Evolutionary conservation across 1,284 basidiomycete genomes (phyloP), one percentile per base, ranked within the genome.

Genomic region (Malassezia obtusa): DNA sequence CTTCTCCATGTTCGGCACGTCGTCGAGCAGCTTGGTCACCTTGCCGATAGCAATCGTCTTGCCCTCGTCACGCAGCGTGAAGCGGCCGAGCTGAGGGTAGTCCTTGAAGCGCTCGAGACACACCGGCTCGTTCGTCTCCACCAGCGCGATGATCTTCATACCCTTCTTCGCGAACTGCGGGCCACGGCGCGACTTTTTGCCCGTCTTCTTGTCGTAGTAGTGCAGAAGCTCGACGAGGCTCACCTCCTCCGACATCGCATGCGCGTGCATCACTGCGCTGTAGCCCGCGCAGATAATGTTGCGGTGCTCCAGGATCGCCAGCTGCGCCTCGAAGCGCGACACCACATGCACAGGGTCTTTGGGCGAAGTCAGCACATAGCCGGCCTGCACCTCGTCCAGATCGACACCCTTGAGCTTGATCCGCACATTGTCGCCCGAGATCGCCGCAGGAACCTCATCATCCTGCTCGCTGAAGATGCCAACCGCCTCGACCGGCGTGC

Each of bases 191-290:
- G 62, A 64, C 68, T 73, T 73, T 53, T 68, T 70, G 45, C 71
- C 71, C 57, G 69, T 73, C 59, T 71, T 72, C 56, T 71, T 73
- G 60, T 73, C 69, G 60, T 71, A 73, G 63, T 73, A 73, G 63
- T 73, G 71, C 54, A 73, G 49, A 36, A 73, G 55, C 30, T 63
- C 66, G 6, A 50, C 44, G 45, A 73, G 46, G 45, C 37, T 63
- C 26, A 68, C 63, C 52, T 73, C 71, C 57, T 73, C 69, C 33
- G 60, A 59, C 8, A 65, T 59, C 4, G 69, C 65, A 60, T 73
- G 71, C 37, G 67, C 67, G 53, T 73, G 69, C 48, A 73, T 64
- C 26, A 73, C 65, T 14, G 71, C 69, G 32, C 58, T 63, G 61
- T 71, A 73, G n/a, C 71, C 71, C 9, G 69, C 63, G 43, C 64